Base-by-base conservation (phyloP, 495 filamentous ascomycete genomes). In the Recurvomyces mirabilis region DNA sequence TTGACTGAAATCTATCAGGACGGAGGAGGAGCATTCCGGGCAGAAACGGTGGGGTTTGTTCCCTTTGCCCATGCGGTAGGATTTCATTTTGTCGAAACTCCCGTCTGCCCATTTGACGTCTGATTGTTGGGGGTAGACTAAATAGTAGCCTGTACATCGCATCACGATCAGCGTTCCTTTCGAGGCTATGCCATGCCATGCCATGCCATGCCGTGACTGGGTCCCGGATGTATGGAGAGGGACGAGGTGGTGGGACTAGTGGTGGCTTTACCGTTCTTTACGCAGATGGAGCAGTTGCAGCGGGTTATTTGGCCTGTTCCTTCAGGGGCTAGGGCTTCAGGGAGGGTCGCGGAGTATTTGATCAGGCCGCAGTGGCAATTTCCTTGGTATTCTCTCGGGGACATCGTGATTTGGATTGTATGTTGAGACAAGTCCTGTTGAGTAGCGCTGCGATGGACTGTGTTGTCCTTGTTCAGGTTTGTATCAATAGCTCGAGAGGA, bases 231-330 rank as follows among this genome's bases (percentile, higher is more conserved):
- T n/a, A 19, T 43, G n/a, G n/a, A 18, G 14, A 17, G 5, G 22
- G 14, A 4, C 17, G 25, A 41, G n/a, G 7, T 41, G 30, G 4
- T 45, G 17, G 2, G 17, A 5, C 10, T 36, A 11, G 7, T 45
- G 29, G 29, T 2, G 17, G 30, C 10, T 15, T 11, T 34, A 24
- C 65, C 64, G 49, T 67, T 65, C 12, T 61, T 64, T 26, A 41
- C 47, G 53, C 66, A 68, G 24, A 66, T 62, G n/a, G 64, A 65
- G 51, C 65, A 67, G 52, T 64, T 68, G 56, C 66, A 69, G 11
- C 35, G 26, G 13, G 28, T 48, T 4, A 61, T 47, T n/a, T 58
- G 14, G 12, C 33, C 33, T 4, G 5, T 43, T 14, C 55, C 47
- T 41, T 57, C 42, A 0, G 53, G 15, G 14, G 32, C 32, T 24